These are phyloP conservation scores for Phytophthora pistaciae DNA, from an alignment of 352 stramenopile genomes.

Conservation along the genomic window DNA sequence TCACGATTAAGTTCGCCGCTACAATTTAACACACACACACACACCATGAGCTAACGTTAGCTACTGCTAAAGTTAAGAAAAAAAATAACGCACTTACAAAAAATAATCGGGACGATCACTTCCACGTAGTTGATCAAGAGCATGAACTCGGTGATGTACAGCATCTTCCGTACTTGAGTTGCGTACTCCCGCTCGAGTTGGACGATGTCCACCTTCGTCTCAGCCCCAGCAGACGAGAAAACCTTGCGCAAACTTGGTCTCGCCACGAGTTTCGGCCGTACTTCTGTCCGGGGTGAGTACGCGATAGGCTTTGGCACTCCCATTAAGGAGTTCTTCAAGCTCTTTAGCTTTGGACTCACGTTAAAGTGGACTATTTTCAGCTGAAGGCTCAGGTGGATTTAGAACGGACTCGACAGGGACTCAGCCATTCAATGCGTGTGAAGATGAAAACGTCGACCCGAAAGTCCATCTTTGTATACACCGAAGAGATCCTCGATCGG, in stretches of 20 bases:
- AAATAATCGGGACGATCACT: slow-evolving; percentile 49
- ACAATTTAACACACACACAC: neutral
- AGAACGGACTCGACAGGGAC: neutral
- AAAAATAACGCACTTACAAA: slow-evolving; percentile 35
- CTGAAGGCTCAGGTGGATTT: slow-evolving; percentile 12
- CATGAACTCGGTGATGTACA: slow-evolving; percentile 58
- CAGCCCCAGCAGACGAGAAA: neutral
- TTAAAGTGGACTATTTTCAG: neutral
- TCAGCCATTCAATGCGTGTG: neutral
- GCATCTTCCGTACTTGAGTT: slow-evolving; percentile 22
- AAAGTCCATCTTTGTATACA: slow-evolving; percentile 12
- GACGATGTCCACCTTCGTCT: neutral
- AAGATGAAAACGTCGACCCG: neutral
- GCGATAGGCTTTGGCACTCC: slow-evolving; percentile 1
- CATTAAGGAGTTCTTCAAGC: neutral
- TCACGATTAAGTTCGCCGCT: slow-evolving; percentile 33
- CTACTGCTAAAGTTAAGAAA: neutral
- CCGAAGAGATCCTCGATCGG: slow-evolving; percentile 23
- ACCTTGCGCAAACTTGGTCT: neutral
- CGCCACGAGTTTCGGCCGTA: neutral
- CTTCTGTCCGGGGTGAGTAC: neutral
- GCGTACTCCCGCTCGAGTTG: slow-evolving; percentile 34
- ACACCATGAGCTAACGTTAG: no score
- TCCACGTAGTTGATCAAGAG: slow-evolving; percentile 55
- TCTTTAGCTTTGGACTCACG: neutral